These are phyloP conservation scores for Aureobasidium sp. DNA, from an alignment of 2,329 filamentous ascomycete species.

Conservation along the genomic window DNA sequence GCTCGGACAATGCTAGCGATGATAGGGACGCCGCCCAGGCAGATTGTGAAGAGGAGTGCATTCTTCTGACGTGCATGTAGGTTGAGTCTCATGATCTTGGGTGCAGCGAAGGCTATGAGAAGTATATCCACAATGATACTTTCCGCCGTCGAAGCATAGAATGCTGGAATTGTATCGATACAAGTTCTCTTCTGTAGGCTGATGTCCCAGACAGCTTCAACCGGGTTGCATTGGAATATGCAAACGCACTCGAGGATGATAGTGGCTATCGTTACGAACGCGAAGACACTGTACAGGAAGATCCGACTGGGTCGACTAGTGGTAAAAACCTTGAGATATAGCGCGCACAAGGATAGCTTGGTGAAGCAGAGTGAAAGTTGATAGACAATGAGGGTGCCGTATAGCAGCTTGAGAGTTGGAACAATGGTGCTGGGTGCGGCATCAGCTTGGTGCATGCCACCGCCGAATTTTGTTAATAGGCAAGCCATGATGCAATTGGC, in stretches of 20 bases:
- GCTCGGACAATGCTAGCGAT: slow-evolving; percentile 6
- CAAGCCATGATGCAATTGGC: slow-evolving; percentile 14
- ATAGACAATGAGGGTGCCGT: slow-evolving; percentile 7
- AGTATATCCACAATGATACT: slow-evolving; percentile 3
- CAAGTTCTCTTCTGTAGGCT: neutral
- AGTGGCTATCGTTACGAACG: neutral
- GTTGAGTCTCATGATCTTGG: slow-evolving; percentile 8
- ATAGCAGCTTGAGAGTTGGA: neutral
- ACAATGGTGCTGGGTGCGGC: neutral
- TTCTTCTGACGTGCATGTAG: slow-evolving; percentile 1
- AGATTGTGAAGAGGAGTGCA: slow-evolving; percentile 1
- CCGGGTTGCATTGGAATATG: slow-evolving; percentile 10
- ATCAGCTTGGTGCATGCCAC: neutral
- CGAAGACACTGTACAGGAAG: slow-evolving; percentile 1
- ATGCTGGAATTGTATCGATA: slow-evolving; percentile 9
- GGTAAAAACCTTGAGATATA: slow-evolving; percentile 10
- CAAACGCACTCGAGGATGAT: neutral
- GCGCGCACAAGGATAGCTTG: slow-evolving; percentile 5
- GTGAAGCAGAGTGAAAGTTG: slow-evolving; percentile 9
- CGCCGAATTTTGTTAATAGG: neutral
- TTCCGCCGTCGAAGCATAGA: slow-evolving; percentile 1
- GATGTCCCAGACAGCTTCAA: slow-evolving; percentile 6
- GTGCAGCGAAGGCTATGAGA: slow-evolving; percentile 4
- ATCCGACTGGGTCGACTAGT: neutral
- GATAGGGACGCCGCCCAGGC: neutral